These are phyloP conservation scores for Porcisia hertigi DNA, from an alignment of 208 protist species.

Conservation along the genomic window DNA sequence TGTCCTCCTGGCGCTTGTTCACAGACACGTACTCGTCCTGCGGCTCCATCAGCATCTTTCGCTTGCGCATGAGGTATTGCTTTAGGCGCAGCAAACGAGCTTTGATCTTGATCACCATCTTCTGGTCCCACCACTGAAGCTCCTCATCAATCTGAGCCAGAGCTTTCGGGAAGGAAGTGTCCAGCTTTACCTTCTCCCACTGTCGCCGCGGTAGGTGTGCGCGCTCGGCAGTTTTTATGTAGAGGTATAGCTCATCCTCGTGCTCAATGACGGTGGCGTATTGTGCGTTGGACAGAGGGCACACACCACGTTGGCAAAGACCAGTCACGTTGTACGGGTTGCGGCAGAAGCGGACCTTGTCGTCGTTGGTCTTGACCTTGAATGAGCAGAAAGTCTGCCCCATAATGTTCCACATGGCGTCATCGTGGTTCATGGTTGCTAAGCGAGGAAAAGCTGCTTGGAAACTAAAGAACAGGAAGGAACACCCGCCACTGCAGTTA, in stretches of 20 bases:
- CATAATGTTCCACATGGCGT: conserved; percentile 94
- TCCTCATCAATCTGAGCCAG: conserved; percentile 96
- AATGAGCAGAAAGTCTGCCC: conserved; percentile 93
- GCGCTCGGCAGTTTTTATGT: conserved; percentile 99
- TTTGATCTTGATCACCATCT: conserved; percentile 96
- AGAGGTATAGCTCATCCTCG: conserved; percentile 96
- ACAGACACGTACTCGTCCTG: conserved; percentile 95
- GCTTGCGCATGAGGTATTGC: conserved; percentile 98
- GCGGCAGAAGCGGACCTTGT: conserved; percentile 97
- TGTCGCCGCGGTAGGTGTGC: conserved; percentile 97
- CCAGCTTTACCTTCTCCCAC: conserved; percentile 98
- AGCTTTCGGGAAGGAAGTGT: conserved; percentile 95
- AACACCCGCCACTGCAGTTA: not conserved
- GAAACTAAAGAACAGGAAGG: not conserved
- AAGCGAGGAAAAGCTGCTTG: not conserved
- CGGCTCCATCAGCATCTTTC: conserved; percentile 94
- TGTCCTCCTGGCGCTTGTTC: conserved; percentile 97
- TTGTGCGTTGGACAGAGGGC: conserved; percentile 98
- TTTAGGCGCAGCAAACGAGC: conserved; percentile 97
- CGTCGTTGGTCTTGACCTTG: conserved; percentile 91
- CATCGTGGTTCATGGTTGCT: conserved; percentile 91
- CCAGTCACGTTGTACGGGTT: conserved; percentile 99
- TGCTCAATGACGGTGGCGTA: conserved; percentile 99
- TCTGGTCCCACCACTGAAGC: conserved; percentile 96
- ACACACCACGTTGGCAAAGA: conserved; percentile 96